Percentiles rank a stretch among this genome's conserved stretches.
These are phyloP conservation scores for Vigna radiata DNA, from an alignment of 306 rosid genomes.

Conservation along the genomic window DNA sequence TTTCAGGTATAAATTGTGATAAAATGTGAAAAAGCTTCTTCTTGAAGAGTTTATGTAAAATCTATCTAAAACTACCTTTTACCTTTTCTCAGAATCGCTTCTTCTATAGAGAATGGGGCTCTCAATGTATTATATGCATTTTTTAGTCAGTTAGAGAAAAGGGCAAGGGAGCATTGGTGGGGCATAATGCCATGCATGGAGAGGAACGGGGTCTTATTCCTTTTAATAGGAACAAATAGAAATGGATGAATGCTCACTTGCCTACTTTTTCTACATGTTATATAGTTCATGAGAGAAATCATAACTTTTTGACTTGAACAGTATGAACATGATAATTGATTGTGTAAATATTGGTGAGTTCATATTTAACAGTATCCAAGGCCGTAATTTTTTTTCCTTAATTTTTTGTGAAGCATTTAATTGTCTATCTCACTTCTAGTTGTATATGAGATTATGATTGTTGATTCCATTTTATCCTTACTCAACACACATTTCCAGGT, in stretches of 20 bases:
- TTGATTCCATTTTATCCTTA: constrained; percentile 39
- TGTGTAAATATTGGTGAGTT: constrained; percentile 22
- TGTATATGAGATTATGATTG: constrained; percentile 19
- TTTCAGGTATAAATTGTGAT: not conserved
- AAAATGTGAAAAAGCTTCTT: not conserved
- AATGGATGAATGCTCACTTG: not conserved
- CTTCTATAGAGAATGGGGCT: not conserved
- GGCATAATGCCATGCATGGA: not conserved
- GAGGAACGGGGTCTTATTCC: not conserved
- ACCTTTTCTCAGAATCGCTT: not conserved
- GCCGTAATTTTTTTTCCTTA: constrained; percentile 17
- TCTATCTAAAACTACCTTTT: not conserved
- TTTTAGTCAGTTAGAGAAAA: not conserved
- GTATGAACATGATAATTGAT: constrained; percentile 1
- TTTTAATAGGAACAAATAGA: not conserved
- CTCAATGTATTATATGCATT: not conserved
- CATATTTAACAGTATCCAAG: constrained; percentile 18
- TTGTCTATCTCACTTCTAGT: constrained; percentile 22
- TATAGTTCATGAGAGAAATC: constrained; percentile 8
- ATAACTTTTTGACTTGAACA: constrained; percentile 23
- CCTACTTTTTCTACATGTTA: constrained; percentile 1
- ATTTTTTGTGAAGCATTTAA: constrained; percentile 33
- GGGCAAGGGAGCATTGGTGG: constrained; percentile 21
- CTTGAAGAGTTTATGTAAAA: not conserved
- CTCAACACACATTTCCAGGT: constrained; percentile 66